A percentile compares a stretch with the other conserved stretches of the same genome.
Evolutionary conservation across 768 basidiomycete genomes (phyloP).

Genomic region (Termitomyces sp.): DNA sequence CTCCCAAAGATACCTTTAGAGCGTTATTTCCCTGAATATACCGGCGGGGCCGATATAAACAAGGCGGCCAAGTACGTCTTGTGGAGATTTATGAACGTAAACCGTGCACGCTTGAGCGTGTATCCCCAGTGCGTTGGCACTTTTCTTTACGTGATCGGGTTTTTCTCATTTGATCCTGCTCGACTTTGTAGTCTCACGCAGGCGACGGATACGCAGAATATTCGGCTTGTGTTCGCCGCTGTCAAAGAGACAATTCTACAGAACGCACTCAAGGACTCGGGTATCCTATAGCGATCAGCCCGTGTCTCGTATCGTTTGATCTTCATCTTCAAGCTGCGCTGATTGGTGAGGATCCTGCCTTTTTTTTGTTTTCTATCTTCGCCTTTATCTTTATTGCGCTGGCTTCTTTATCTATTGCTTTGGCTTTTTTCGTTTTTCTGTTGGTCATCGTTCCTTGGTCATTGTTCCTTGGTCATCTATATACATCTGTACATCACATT

Average conservation of each 20-base stretch:
- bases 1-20: slow-evolving; percentile 75
- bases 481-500: not conserved
- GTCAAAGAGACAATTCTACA: slow-evolving; percentile 15
- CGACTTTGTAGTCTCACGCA: slow-evolving; percentile 10
- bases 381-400: not conserved
- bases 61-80: slow-evolving; percentile 94
- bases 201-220: slow-evolving; percentile 15
- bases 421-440: not conserved
- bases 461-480: not conserved
- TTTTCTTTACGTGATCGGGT: not conserved
- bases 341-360: not conserved
- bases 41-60: slow-evolving; percentile 85
- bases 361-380: not conserved
- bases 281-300: slow-evolving; percentile 6
- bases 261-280: slow-evolving; percentile 14
- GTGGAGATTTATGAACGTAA: slow-evolving; percentile 94
- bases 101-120: slow-evolving; percentile 78
- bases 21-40: slow-evolving; percentile 82
- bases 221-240: slow-evolving; percentile 13
- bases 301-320: not conserved
- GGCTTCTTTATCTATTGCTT: not conserved
- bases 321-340: not conserved
- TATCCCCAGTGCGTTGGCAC: slow-evolving; percentile 77
- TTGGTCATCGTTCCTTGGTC: not conserved
- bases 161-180: not conserved